Percentiles rank a stretch among this genome's conserved stretches.
phyloP scores from a whole-genome alignment of 2,329 filamentous ascomycete genomes.

The Sarocladium brachiariae region DNA sequence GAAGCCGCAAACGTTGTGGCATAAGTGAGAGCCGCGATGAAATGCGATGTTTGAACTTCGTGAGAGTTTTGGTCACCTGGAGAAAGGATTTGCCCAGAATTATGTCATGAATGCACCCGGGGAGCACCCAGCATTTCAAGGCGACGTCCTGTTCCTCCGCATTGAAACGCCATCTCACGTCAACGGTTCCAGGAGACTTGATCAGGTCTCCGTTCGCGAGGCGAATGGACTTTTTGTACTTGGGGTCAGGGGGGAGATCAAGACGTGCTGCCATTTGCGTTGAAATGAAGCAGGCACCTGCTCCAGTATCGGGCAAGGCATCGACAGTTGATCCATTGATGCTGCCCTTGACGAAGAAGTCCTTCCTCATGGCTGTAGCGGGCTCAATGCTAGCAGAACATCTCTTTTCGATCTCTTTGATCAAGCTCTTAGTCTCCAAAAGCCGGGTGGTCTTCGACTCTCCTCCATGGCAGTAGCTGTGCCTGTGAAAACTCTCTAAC shows the following conservation, averaged over 20 bases:
- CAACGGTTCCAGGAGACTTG: not conserved
- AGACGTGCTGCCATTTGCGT: not conserved
- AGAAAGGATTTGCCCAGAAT: conserved; percentile 2
- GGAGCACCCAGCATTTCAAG: not conserved
- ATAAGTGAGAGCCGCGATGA: not conserved
- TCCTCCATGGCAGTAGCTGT: too few species aligned
- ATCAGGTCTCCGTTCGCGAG: not conserved
- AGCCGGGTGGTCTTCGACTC: too few species aligned
- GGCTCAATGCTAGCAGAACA: too few species aligned
- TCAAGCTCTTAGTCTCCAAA: too few species aligned
- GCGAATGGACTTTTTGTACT: not conserved
- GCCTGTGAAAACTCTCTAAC: too few species aligned
- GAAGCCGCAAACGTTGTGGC: not conserved
- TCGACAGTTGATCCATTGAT: not conserved
- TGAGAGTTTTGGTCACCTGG: not conserved
- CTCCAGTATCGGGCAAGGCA: not conserved
- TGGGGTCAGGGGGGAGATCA: not conserved
- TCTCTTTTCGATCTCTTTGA: too few species aligned
- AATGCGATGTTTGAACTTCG: not conserved
- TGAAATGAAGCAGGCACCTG: not conserved
- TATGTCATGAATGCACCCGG: not conserved
- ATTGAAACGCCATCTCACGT: not conserved
- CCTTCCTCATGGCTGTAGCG: too few species aligned
- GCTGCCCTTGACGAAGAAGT: not conserved
- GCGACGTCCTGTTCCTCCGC: not conserved